Percentiles rank a stretch among this genome's conserved stretches.
phyloP scores from a whole-genome alignment of 2,329 filamentous ascomycete genomes.

The Phialophora macrospora region DNA sequence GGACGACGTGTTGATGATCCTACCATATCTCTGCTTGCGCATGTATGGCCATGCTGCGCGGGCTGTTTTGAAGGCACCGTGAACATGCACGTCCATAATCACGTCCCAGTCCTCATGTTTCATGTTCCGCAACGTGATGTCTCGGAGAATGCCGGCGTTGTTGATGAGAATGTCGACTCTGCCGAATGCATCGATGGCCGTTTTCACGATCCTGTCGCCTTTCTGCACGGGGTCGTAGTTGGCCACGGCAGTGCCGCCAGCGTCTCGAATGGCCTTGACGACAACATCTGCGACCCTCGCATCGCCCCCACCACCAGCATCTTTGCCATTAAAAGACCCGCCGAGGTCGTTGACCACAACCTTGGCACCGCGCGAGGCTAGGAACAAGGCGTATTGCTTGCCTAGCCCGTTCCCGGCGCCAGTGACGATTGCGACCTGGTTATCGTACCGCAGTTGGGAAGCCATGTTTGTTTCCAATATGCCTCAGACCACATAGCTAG shows the following conservation, averaged over 20 bases:
- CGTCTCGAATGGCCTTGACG: conserved; percentile 65
- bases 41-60: conserved; percentile 96
- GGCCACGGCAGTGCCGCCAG: conserved; percentile 91
- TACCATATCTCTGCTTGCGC: conserved; percentile 96
- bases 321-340: conserved; percentile 89
- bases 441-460: conserved; percentile 80
- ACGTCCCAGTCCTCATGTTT: conserved; percentile 95
- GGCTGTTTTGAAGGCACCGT: conserved; percentile 91
- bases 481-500: neutral
- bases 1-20: conserved; percentile 93
- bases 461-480: conserved; percentile 46
- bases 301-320: conserved; percentile 73
- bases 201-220: conserved; percentile 75
- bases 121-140: conserved; percentile 98
- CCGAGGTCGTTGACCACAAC: conserved; percentile 97
- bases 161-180: conserved; percentile 38
- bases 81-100: conserved; percentile 88
- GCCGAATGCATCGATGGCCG: conserved; percentile 32
- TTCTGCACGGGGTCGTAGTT: conserved; percentile 87
- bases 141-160: conserved; percentile 63
- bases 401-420: conserved; percentile 82
- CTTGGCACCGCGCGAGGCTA: conserved; percentile 85
- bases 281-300: conserved; percentile 64
- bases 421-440: conserved; percentile 85
- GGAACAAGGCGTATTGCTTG: conserved; percentile 83